Base-by-base conservation (phyloP, 768 basidiomycete species). In the Boletus sp. region DNA sequence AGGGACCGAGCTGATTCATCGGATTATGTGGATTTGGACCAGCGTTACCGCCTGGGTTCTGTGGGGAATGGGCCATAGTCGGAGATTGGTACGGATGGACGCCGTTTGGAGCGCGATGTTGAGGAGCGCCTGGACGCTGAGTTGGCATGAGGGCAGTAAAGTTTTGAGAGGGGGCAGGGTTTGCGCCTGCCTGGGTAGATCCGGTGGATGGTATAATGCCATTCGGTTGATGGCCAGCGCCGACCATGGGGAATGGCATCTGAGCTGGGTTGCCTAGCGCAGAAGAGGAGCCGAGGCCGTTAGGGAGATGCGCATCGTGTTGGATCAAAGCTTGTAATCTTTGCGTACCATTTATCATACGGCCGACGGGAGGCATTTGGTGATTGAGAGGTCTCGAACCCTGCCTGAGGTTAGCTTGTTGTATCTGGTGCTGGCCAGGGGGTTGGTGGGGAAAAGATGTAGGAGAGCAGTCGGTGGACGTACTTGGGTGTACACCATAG, bases 401-500 rank as follows among this genome's bases (percentile, higher is more conserved):
- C 50, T 77, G 75, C 44, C 76, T 71, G 56, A 75, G 67, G 44
- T 66, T 62, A 29, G 69, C 52, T 56, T 69, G 69, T 36, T 71
- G 67, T 7, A 72, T 58, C 47, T 78, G 77, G 62, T 79, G 72
- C 76, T 76, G 61, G 45, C 28, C 20, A 45, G 58, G 28, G 49
- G 42, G 57, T 64, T 30, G 64, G 68, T 40, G 51, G 57, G 41
- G 53, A 53, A 33, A 48, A 35, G 49, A 51, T 37, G 51, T 28
- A 33, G 41, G 56, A 54, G n/a, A n/a, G 47, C 20, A 5, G 44
- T 33, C 9, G 33, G 35, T 11, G 36, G 28, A 74, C 83, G 52
- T 61, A 89, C 89, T 75, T 87, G 84, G 0, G 81, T 84, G 68
- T 90, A 91, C 36, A 85, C 56, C 68, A 90, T 61, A 24, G 87